These are phyloP conservation scores for Ensete glaucum DNA, from an alignment of 176 grass and related monocot species.

Conservation along the genomic window DNA sequence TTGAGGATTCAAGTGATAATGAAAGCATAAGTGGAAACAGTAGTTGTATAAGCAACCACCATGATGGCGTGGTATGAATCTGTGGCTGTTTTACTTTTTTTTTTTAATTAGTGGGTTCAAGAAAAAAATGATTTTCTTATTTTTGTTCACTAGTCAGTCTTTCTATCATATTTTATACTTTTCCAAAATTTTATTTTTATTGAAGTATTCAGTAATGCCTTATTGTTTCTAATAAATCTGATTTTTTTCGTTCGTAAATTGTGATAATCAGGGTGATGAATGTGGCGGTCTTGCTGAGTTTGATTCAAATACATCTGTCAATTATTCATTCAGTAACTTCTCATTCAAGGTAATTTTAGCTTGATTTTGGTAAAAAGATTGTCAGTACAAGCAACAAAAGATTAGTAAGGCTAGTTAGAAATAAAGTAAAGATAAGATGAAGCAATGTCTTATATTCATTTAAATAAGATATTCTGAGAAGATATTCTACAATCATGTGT, in stretches of 20 bases:
- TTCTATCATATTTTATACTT: neutral
- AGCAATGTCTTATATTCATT: no score
- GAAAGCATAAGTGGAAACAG: constrained; percentile 90
- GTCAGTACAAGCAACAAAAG: neutral
- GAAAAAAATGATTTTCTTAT: neutral
- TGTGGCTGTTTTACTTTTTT: neutral
- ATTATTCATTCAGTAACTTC: constrained; percentile 99
- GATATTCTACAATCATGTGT: no score
- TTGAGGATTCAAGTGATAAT: constrained; percentile 88
- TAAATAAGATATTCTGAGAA: no score
- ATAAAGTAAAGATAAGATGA: no score
- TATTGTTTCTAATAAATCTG: neutral
- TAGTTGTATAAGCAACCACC: constrained; percentile 88
- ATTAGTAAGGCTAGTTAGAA: no score
- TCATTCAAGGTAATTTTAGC: constrained; percentile 86
- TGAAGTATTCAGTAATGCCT: constrained; percentile 5
- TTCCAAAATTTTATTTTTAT: neutral
- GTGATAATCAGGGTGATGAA: constrained; percentile 53
- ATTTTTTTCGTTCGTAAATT: constrained; percentile 19
- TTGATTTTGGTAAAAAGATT: neutral
- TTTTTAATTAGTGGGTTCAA: neutral
- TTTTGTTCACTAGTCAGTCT: neutral
- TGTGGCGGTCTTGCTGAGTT: constrained; percentile 62
- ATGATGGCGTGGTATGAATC: constrained; percentile 72
- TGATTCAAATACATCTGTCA: constrained; percentile 62